Evolutionary conservation across 129 eudicot genomes (phyloP).

Genomic region (Saposhnikovia divaricata): DNA sequence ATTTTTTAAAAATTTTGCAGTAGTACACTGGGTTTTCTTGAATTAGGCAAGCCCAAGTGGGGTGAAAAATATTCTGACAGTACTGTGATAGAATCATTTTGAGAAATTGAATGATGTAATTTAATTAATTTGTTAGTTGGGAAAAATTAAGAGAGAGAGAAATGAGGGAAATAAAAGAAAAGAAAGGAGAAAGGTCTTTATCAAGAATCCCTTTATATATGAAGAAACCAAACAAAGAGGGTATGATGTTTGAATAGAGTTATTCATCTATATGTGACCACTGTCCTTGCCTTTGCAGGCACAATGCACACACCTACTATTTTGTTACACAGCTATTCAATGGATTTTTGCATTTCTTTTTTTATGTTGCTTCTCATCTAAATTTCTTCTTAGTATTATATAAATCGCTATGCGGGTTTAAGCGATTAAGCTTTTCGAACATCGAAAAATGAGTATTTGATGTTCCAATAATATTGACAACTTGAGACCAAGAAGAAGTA

Average conservation of each 20-base stretch:
- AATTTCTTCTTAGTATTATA: too few species aligned
- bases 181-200: constrained; percentile 8
- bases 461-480: too few species aligned
- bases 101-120: constrained; percentile 5
- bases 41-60: constrained; percentile 9
- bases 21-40: constrained; percentile 5
- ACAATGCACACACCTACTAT: neutral
- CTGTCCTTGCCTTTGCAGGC: constrained; percentile 18
- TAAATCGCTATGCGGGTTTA: too few species aligned
- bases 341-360: too few species aligned
- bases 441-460: too few species aligned
- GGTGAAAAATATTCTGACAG: constrained; percentile 14
- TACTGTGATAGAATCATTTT: constrained; percentile 6
- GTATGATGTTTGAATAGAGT: constrained; percentile 27
- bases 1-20: neutral
- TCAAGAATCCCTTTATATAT: constrained; percentile 20
- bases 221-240: constrained; percentile 19
- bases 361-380: too few species aligned
- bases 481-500: neutral
- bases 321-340: neutral
- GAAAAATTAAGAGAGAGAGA: neutral
- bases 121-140: constrained; percentile 15
- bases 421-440: too few species aligned
- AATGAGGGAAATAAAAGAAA: neutral
- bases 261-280: constrained; percentile 14